Conservation (phyloP, 129 eudicot genomes). For the Chrysanthemum makinoi region DNA sequence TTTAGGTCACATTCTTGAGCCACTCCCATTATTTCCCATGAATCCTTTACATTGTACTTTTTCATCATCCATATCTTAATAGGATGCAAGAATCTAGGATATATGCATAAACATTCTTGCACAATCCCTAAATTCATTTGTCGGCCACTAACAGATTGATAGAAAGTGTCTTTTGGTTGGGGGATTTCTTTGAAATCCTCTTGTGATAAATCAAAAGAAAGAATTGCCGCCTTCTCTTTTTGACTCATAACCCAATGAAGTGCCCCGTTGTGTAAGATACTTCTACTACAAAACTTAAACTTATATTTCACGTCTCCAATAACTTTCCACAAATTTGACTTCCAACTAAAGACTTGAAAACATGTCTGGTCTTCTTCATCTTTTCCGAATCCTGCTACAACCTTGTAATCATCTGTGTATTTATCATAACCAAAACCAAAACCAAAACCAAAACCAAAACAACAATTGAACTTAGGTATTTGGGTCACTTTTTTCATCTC, state of each 20-base stretch:
- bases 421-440: conserved; percentile 17
- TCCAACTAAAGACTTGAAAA: neutral
- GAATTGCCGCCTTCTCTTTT: no score
- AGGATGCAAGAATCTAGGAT: no score
- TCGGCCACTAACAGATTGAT: no score
- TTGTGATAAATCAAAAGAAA: neutral
- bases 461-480: no score
- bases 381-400: no score
- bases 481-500: neutral
- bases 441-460: no score
- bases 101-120: conserved; percentile 1
- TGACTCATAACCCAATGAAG: conserved; percentile 4
- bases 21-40: neutral
- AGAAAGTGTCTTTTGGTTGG: no score
- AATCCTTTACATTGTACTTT: neutral
- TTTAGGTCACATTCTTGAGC: neutral
- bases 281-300: no score
- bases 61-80: conserved; percentile 12
- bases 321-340: conserved; percentile 6
- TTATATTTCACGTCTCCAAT: neutral
- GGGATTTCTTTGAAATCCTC: neutral
- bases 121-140: neutral
- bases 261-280: neutral
- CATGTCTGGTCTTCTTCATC: no score
- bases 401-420: neutral